Conservation (phyloP, 805 yeast species). For the Suhomyces kilbournensis region DNA sequence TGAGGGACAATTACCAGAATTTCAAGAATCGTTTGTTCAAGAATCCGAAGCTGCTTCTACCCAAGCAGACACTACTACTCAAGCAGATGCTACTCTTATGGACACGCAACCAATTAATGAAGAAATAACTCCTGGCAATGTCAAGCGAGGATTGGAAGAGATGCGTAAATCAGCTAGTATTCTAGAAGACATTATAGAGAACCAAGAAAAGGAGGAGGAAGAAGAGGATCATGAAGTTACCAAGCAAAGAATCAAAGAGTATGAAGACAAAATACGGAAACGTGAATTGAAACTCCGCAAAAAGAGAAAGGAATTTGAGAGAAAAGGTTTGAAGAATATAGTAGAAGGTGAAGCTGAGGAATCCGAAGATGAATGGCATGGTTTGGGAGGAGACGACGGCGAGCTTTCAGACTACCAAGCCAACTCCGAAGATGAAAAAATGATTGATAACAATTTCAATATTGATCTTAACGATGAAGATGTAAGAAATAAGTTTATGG, state of each 20-base stretch:
- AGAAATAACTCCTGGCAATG: constrained; percentile 7
- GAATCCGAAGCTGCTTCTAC: constrained; percentile 14
- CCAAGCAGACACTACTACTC: constrained; percentile 17
- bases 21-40: constrained; percentile 16
- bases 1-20: constrained; percentile 18
- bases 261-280: constrained; percentile 37
- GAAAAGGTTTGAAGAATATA: constrained; percentile 55
- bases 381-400: constrained; percentile 72
- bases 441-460: constrained; percentile 70
- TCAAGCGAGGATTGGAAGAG: constrained; percentile 21
- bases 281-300: constrained; percentile 32
- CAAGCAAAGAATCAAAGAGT: constrained; percentile 30
- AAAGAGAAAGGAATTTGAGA: constrained; percentile 51
- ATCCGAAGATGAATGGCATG: constrained; percentile 86
- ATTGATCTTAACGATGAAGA: constrained; percentile 56
- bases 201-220: constrained; percentile 19
- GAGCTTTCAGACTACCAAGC: constrained; percentile 51
- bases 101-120: constrained; percentile 1
- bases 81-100: constrained; percentile 8
- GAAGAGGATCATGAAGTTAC: constrained; percentile 23
- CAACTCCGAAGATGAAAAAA: constrained; percentile 71
- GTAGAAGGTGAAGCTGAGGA: constrained; percentile 84
- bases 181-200: constrained; percentile 10
- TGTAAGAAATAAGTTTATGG: constrained; percentile 54
- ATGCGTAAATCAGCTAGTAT: constrained; percentile 13